phyloP scores from a whole-genome alignment of 208 protist species.

The Trypanosomatidae sp. region DNA sequence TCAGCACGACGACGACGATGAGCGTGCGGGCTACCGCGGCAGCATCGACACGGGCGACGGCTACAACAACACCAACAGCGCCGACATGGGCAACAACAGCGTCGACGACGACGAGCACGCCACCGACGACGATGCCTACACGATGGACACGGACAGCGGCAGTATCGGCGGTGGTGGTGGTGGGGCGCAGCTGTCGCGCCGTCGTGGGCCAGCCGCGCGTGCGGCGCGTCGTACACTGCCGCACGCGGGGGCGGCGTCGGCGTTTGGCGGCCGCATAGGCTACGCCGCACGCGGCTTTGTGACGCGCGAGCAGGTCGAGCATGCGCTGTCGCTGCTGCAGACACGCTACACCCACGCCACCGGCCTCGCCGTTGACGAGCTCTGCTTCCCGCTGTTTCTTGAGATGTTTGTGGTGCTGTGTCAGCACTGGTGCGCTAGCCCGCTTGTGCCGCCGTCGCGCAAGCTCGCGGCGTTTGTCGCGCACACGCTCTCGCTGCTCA shows the following conservation, averaged over 20 bases:
- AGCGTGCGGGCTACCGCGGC: too few relatives aligned
- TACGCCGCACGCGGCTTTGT: conserved; percentile 22
- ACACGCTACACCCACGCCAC: conserved; percentile 5
- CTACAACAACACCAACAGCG: background rate
- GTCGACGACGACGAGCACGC: background rate
- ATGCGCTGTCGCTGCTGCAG: conserved; percentile 11
- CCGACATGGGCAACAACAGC: too few relatives aligned
- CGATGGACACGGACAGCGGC: conserved; percentile 2
- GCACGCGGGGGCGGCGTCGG: too few relatives aligned
- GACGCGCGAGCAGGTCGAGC: conserved; percentile 14
- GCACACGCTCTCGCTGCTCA: conserved; percentile 40
- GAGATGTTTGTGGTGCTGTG: conserved; percentile 31
- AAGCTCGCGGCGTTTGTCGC: conserved; percentile 62
- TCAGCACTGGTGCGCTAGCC: conserved; percentile 71
- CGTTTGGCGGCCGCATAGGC: too few relatives aligned
- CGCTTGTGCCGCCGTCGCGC: conserved; percentile 39
- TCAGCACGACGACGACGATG: too few relatives aligned
- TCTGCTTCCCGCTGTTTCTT: conserved; percentile 65
- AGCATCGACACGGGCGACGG: conserved; percentile 1
- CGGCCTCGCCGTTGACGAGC: conserved; percentile 14
- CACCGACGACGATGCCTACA: background rate
- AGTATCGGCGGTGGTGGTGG: background rate
- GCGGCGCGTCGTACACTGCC: too few relatives aligned
- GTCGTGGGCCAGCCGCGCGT: too few relatives aligned
- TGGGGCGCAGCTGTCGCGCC: background rate